These are phyloP conservation scores for Schrenkiella parvula DNA, from an alignment of 345 rosid species.

Conservation along the genomic window DNA sequence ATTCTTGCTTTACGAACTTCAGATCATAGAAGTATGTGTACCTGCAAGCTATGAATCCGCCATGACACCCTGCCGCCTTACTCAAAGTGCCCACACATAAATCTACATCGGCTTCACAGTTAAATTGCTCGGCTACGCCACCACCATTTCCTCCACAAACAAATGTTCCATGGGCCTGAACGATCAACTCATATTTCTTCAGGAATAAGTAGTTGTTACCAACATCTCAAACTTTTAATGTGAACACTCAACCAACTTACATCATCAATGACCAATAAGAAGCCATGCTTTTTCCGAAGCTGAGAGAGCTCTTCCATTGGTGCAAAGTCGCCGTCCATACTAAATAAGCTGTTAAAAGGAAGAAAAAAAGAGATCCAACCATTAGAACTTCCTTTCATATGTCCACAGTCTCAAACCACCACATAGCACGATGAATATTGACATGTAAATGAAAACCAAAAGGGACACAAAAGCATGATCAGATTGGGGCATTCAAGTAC, in stretches of 20 bases:
- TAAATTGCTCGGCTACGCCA: constrained; percentile 83
- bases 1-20: background rate
- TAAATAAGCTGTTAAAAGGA: constrained; percentile 64
- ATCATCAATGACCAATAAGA: constrained; percentile 83
- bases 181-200: constrained; percentile 4
- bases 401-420: background rate
- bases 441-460: background rate
- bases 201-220: background rate
- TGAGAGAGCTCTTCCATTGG: constrained; percentile 72
- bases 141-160: constrained; percentile 91
- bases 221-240: background rate
- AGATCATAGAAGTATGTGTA: constrained; percentile 18
- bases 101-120: constrained; percentile 81
- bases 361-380: constrained; percentile 1
- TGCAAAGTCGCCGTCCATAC: constrained; percentile 99
- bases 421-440: background rate
- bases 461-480: background rate
- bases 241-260: constrained; percentile 44
- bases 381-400: background rate
- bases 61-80: constrained; percentile 98
- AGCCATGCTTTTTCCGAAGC: constrained; percentile 72
- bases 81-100: constrained; percentile 88
- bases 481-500: background rate
- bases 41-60: constrained; percentile 98
- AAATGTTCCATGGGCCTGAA: constrained; percentile 96